phyloP scores from a whole-genome alignment of 2,329 filamentous ascomycete species.

The Epichloe sylvatica region DNA sequence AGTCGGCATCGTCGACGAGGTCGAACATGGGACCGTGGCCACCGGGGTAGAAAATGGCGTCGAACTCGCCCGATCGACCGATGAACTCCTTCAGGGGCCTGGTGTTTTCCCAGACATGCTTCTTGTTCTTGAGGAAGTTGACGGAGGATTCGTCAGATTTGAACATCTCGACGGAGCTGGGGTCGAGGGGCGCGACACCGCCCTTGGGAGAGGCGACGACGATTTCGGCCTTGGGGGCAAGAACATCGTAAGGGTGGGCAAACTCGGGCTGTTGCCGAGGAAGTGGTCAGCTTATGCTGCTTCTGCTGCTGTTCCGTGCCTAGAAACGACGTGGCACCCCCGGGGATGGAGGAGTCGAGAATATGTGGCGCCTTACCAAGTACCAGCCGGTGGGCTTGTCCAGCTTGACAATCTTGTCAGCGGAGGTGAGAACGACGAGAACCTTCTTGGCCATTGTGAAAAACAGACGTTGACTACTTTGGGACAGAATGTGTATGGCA shows the following conservation, averaged over 20 bases:
- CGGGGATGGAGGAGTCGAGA: too few relatives aligned
- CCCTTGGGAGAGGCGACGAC: conserved; percentile 49
- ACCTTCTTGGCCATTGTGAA: conserved; percentile 41
- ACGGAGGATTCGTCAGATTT: conserved; percentile 36
- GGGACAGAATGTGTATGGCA: not conserved
- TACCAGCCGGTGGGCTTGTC: conserved; percentile 56
- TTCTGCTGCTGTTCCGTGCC: too few relatives aligned
- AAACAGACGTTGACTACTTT: too few relatives aligned
- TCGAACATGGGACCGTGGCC: conserved; percentile 56
- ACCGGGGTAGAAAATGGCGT: conserved; percentile 44
- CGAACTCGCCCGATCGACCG: conserved; percentile 45
- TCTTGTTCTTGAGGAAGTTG: conserved; percentile 42
- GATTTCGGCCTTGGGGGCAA: conserved; percentile 38
- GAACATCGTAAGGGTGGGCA: conserved; percentile 46
- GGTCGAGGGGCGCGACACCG: conserved; percentile 48
- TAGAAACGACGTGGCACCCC: too few relatives aligned
- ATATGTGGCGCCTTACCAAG: conserved; percentile 30
- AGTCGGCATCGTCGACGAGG: conserved; percentile 41
- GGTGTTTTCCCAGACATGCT: conserved; percentile 50
- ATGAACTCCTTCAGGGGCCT: conserved; percentile 40
- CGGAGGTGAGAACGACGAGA: conserved; percentile 58
- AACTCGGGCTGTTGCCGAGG: conserved; percentile 36
- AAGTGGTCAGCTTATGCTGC: too few relatives aligned
- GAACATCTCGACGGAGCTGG: conserved; percentile 39
- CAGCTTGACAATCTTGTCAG: conserved; percentile 31